Conservation (phyloP, 1,139 yeast genomes). For the Sugiyamaella pinicola region DNA sequence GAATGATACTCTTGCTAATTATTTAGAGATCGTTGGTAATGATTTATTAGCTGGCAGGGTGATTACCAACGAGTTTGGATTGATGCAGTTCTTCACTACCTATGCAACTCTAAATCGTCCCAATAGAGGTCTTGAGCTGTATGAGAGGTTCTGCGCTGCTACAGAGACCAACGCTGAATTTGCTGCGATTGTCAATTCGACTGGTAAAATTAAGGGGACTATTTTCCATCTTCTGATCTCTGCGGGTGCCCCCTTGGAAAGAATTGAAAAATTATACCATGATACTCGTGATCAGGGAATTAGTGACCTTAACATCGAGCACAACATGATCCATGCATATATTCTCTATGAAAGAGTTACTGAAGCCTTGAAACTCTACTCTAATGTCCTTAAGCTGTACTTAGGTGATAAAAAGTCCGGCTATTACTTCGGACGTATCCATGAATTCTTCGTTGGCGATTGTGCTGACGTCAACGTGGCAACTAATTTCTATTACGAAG, state of each 20-base stretch:
- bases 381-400: conserved; percentile 45
- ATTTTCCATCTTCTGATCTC: conserved; percentile 69
- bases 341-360: conserved; percentile 53
- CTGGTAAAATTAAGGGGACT: conserved; percentile 60
- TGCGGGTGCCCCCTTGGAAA: conserved; percentile 61
- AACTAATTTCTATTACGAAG: conserved; percentile 71
- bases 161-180: conserved; percentile 28
- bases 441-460: conserved; percentile 77
- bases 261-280: conserved; percentile 52
- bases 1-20: conserved; percentile 43
- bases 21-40: conserved; percentile 33
- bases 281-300: conserved; percentile 40
- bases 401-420: conserved; percentile 35
- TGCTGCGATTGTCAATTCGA: conserved; percentile 28
- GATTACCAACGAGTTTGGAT: conserved; percentile 53
- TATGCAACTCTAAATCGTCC: conserved; percentile 56
- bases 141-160: conserved; percentile 40
- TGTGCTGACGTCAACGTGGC: conserved; percentile 76
- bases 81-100: conserved; percentile 60
- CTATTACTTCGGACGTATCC: conserved; percentile 63
- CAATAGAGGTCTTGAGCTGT: conserved; percentile 56
- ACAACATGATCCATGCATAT: conserved; percentile 65
- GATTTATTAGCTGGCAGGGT: conserved; percentile 52
- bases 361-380: conserved; percentile 54
- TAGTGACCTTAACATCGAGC: conserved; percentile 49